Evolutionary conservation across 192 early-diverging fungal genomes (phyloP).

Genomic region (Entomortierella chlamydospora): DNA sequence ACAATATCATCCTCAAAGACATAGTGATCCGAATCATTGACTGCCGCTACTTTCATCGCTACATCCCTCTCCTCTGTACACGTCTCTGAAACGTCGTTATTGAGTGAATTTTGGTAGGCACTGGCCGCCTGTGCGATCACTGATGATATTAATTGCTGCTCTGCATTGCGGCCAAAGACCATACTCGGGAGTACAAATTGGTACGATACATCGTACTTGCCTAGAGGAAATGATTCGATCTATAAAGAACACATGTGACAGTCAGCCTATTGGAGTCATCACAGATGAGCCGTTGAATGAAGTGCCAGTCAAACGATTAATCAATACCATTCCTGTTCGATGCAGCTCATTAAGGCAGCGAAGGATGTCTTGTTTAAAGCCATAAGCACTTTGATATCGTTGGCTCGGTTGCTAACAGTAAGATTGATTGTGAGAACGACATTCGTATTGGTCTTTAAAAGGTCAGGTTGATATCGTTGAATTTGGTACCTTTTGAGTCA

Average conservation of each 20-base stretch:
- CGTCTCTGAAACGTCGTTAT: constrained; percentile 1
- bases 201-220: constrained; percentile 34
- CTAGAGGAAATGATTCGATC: constrained; percentile 38
- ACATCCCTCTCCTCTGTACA: constrained; percentile 6
- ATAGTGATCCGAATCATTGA: constrained; percentile 40
- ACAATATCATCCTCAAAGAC: constrained; percentile 43
- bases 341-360: constrained; percentile 25
- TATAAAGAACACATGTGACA: not conserved
- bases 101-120: constrained; percentile 38
- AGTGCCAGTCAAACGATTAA: not conserved
- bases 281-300: not conserved
- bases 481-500: constrained; percentile 45
- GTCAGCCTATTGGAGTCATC: too few species aligned
- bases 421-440: not conserved
- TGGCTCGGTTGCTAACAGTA: constrained; percentile 44
- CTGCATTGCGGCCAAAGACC: constrained; percentile 30
- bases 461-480: too few species aligned
- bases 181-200: constrained; percentile 39
- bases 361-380: constrained; percentile 50
- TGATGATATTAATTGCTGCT: constrained; percentile 48
- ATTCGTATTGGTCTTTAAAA: too few species aligned
- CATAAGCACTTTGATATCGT: constrained; percentile 44
- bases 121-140: constrained; percentile 37
- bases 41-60: not conserved
- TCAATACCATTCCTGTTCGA: constrained; percentile 32